Evolutionary conservation across 768 basidiomycete species (phyloP).

Genomic region (Paxillus involutus): DNA sequence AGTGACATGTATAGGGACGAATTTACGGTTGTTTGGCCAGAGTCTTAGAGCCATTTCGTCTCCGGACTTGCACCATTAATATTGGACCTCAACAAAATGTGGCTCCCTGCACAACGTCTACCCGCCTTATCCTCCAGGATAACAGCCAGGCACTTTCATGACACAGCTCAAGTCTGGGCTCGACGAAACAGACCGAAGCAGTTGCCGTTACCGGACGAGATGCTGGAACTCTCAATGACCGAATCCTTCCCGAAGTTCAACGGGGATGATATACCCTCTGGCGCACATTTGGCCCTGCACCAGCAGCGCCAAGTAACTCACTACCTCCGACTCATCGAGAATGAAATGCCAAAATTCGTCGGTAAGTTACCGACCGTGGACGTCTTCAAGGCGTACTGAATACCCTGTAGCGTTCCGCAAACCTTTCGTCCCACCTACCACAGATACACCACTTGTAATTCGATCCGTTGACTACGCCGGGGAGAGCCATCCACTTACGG

Average conservation of each 20-base stretch:
- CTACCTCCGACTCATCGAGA: slow-evolving; percentile 83
- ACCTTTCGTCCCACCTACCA: slow-evolving; percentile 69
- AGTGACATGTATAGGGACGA: slow-evolving; percentile 3
- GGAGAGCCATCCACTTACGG: slow-evolving; percentile 68
- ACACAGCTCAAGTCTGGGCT: slow-evolving; percentile 17
- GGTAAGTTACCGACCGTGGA: slow-evolving; percentile 46
- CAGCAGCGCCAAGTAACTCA: slow-evolving; percentile 74
- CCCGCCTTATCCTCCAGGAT: slow-evolving; percentile 6
- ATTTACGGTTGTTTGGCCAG: slow-evolving; percentile 27
- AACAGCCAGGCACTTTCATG: slow-evolving; percentile 22
- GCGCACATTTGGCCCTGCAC: slow-evolving; percentile 70
- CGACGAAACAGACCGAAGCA: slow-evolving; percentile 19
- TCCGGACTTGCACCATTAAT: not conserved
- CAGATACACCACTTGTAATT: slow-evolving; percentile 59
- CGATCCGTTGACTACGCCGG: slow-evolving; percentile 78
- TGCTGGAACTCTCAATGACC: slow-evolving; percentile 35
- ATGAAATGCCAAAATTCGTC: slow-evolving; percentile 85
- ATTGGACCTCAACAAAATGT: slow-evolving; percentile 15
- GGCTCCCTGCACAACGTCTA: slow-evolving; percentile 18
- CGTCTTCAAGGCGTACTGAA: slow-evolving; percentile 6
- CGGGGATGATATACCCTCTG: slow-evolving; percentile 62
- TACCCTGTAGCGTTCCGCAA: slow-evolving; percentile 68
- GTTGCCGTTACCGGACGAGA: slow-evolving; percentile 40
- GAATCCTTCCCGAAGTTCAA: slow-evolving; percentile 32
- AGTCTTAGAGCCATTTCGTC: not conserved